Conservation (phyloP, 768 basidiomycete species). For the Podaxis sp. region DNA sequence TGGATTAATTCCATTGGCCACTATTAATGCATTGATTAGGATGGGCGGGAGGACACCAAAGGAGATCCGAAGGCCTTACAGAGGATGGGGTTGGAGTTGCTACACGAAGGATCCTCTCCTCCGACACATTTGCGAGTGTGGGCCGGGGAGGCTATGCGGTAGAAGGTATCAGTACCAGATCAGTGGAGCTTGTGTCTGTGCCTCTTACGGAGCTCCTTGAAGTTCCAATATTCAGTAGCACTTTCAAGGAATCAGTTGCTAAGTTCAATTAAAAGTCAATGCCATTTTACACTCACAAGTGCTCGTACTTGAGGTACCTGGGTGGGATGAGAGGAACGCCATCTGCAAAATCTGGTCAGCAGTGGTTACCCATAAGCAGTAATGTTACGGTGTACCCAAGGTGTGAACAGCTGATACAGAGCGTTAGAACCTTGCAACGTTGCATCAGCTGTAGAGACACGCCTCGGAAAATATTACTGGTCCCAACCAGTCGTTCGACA, state of each 20-base stretch:
- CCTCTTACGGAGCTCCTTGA: constrained; percentile 34
- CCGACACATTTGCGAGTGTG: constrained; percentile 42
- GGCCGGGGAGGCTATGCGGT: constrained; percentile 28
- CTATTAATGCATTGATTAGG: constrained; percentile 23
- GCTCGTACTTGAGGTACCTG: constrained; percentile 43
- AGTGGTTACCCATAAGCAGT: not conserved
- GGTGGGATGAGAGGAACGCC: constrained; percentile 54
- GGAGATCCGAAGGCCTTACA: constrained; percentile 28
- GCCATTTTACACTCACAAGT: constrained; percentile 35
- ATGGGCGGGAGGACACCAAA: not conserved
- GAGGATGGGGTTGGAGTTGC: constrained; percentile 33
- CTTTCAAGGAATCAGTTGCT: constrained; percentile 8
- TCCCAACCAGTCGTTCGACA: constrained; percentile 38
- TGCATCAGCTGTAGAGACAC: not conserved
- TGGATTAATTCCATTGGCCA: constrained; percentile 45
- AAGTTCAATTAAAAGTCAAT: not conserved
- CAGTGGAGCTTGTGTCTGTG: too few species aligned
- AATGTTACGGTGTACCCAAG: constrained; percentile 28
- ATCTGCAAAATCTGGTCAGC: constrained; percentile 28
- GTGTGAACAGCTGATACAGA: constrained; percentile 35
- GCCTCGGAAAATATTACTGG: constrained; percentile 42
- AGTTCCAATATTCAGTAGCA: constrained; percentile 46
- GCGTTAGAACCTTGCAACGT: constrained; percentile 6
- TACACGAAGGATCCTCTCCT: constrained; percentile 49
- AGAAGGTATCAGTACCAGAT: not conserved